A percentile compares a stretch with the other conserved stretches of the same genome.
These are phyloP conservation scores for Entelexis paramagnoliae DNA, from an alignment of 1,139 yeast genomes.

Conservation along the genomic window DNA sequence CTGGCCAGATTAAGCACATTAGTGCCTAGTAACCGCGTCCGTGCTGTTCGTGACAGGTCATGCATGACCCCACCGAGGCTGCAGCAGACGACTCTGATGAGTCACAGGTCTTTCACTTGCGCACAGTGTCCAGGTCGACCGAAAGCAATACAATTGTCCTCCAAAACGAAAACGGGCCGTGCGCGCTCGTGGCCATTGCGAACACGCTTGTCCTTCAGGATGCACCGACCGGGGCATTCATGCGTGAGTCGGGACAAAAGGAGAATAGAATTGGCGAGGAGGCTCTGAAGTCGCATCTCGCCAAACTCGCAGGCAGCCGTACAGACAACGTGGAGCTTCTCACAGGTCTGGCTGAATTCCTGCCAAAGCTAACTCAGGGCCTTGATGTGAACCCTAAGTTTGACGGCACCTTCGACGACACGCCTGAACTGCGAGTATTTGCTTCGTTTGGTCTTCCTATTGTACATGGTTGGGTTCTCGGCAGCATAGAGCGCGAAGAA, in stretches of 20 bases:
- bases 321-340: slow-evolving; percentile 26
- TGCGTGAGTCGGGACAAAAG: slow-evolving; percentile 6
- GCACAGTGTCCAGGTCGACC: neutral
- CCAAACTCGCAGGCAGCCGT: slow-evolving; percentile 25
- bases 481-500: slow-evolving; percentile 10
- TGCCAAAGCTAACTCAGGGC: slow-evolving; percentile 66
- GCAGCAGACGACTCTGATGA: neutral
- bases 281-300: slow-evolving; percentile 30
- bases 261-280: slow-evolving; percentile 23
- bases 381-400: slow-evolving; percentile 64
- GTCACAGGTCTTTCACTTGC: neutral
- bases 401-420: slow-evolving; percentile 50
- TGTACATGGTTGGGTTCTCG: slow-evolving; percentile 25
- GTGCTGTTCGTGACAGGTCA: too few relatives aligned
- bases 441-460: slow-evolving; percentile 16
- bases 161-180: slow-evolving; percentile 80
- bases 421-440: slow-evolving; percentile 38
- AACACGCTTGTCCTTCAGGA: slow-evolving; percentile 46
- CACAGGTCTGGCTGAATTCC: slow-evolving; percentile 37
- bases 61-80: slow-evolving; percentile 1
- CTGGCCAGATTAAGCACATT: too few relatives aligned
- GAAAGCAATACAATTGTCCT: slow-evolving; percentile 40
- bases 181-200: slow-evolving; percentile 73
- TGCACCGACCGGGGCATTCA: slow-evolving; percentile 16
- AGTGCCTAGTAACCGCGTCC: too few relatives aligned